Conservation (phyloP, 2,329 filamentous ascomycete species). For the Apiospora malaysiana region DNA sequence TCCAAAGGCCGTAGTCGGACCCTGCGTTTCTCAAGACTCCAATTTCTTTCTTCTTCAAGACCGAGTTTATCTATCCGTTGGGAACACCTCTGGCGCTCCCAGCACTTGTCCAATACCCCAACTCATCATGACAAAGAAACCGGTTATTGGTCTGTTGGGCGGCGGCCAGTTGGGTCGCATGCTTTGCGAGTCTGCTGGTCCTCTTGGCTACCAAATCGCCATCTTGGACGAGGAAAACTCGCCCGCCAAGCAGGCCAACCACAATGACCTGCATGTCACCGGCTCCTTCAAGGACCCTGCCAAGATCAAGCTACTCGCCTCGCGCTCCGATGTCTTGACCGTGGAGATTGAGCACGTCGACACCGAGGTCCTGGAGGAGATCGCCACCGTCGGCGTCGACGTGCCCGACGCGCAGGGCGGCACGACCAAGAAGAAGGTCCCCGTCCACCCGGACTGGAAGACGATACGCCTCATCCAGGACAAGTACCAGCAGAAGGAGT, state of each 20-base stretch:
- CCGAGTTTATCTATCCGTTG: neutral
- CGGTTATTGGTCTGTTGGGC: slow-evolving; percentile 13
- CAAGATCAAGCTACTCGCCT: slow-evolving; percentile 80
- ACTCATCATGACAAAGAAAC: neutral
- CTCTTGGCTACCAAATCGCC: slow-evolving; percentile 77
- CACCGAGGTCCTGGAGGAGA: slow-evolving; percentile 85
- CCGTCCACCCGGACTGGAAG: slow-evolving; percentile 82
- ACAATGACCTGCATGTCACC: slow-evolving; percentile 74
- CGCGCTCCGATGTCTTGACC: slow-evolving; percentile 79
- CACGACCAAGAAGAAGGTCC: slow-evolving; percentile 53
- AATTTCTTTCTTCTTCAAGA: neutral
- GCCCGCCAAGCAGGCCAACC: slow-evolving; percentile 86
- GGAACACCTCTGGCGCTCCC: neutral
- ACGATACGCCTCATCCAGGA: slow-evolving; percentile 91
- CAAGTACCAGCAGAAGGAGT: slow-evolving; percentile 88
- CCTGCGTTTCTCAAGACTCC: neutral
- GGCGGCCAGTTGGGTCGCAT: slow-evolving; percentile 85
- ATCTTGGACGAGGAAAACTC: slow-evolving; percentile 78
- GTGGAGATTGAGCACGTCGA: slow-evolving; percentile 97
- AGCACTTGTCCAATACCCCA: neutral
- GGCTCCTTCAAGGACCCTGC: slow-evolving; percentile 87
- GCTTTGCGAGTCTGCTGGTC: slow-evolving; percentile 83
- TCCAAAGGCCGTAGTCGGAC: neutral
- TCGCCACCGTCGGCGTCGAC: slow-evolving; percentile 69
- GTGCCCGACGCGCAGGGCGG: slow-evolving; percentile 48